Conservation (phyloP, 139 green algal species). For the Ostreobium quekettii region DNA sequence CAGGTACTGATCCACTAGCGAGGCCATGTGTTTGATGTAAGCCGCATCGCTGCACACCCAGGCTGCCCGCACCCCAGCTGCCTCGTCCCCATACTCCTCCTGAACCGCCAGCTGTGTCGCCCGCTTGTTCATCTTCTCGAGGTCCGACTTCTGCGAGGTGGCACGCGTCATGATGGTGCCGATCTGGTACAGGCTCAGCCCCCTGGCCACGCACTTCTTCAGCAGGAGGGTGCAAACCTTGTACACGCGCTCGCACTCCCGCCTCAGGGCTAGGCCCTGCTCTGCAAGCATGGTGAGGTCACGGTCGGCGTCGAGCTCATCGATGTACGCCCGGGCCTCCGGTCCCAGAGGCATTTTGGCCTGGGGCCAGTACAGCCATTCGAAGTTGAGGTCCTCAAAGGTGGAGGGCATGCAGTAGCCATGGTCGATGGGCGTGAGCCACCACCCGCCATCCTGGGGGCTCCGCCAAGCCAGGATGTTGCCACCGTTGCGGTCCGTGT, state of each 20-base stretch:
- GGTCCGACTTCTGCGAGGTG: slow-evolving; percentile 23
- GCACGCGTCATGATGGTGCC: slow-evolving; percentile 25
- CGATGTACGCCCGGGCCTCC: slow-evolving; percentile 39
- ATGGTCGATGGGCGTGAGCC: slow-evolving; percentile 59
- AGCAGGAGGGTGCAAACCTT: slow-evolving; percentile 41
- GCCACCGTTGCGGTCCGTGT: slow-evolving; percentile 56
- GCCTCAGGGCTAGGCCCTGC: slow-evolving; percentile 36
- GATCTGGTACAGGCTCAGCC: slow-evolving; percentile 39
- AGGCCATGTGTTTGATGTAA: slow-evolving; percentile 29
- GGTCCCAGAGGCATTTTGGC: slow-evolving; percentile 32
- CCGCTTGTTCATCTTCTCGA: slow-evolving; percentile 43
- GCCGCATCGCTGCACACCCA: slow-evolving; percentile 10
- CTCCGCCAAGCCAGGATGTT: slow-evolving; percentile 47
- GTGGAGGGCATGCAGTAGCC: slow-evolving; percentile 45
- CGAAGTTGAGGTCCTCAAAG: slow-evolving; percentile 50
- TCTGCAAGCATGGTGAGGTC: slow-evolving; percentile 37
- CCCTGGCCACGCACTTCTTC: slow-evolving; percentile 31
- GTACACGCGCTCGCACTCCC: slow-evolving; percentile 46
- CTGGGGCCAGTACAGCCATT: slow-evolving; percentile 45
- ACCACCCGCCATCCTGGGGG: slow-evolving; percentile 20
- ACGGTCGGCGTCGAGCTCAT: slow-evolving; percentile 31
- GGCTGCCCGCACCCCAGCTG: not conserved
- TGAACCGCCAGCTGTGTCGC: slow-evolving; percentile 14
- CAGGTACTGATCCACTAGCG: slow-evolving; percentile 30
- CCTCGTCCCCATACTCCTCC: not conserved